These are phyloP conservation scores for Auricularia cornea DNA, from an alignment of 768 basidiomycete genomes.

Conservation along the genomic window DNA sequence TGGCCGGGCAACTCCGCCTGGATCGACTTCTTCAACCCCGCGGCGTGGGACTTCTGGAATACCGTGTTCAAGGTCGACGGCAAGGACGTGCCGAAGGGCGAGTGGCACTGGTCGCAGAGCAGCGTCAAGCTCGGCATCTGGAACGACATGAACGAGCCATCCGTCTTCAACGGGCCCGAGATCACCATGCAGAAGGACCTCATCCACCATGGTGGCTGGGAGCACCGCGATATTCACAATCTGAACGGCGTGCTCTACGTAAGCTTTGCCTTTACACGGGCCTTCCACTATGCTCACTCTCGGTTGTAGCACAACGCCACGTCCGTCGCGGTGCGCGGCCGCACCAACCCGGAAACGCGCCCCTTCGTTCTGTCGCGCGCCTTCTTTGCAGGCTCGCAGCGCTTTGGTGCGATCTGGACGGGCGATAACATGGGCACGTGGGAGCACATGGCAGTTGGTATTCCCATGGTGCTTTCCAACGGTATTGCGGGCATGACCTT, in stretches of 20 bases:
- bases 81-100: conserved; percentile 33
- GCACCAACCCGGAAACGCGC: conserved; percentile 66
- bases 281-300: no score
- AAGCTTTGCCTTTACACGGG: no score
- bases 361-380: conserved; percentile 95
- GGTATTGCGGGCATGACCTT: conserved; percentile 88
- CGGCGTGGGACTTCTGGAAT: conserved; percentile 86
- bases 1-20: conserved; percentile 96
- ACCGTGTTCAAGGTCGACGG: conserved; percentile 57
- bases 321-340: conserved; percentile 63
- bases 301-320: conserved; percentile 68
- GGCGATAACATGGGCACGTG: conserved; percentile 97
- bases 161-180: conserved; percentile 98
- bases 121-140: conserved; percentile 85
- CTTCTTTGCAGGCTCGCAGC: conserved; percentile 93
- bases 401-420: conserved; percentile 97
- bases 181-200: conserved; percentile 73
- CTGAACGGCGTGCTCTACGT: conserved; percentile 88
- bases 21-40: conserved; percentile 96
- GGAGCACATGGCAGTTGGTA: conserved; percentile 92
- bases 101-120: conserved; percentile 74
- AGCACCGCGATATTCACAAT: conserved; percentile 95
- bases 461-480: conserved; percentile 88
- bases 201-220: conserved; percentile 91
- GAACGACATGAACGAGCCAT: conserved; percentile 99